Percentiles rank a stretch among this genome's conserved stretches.
Conservation (phyloP, 2,329 filamentous ascomycete species). For the Didymella keratinophila region DNA sequence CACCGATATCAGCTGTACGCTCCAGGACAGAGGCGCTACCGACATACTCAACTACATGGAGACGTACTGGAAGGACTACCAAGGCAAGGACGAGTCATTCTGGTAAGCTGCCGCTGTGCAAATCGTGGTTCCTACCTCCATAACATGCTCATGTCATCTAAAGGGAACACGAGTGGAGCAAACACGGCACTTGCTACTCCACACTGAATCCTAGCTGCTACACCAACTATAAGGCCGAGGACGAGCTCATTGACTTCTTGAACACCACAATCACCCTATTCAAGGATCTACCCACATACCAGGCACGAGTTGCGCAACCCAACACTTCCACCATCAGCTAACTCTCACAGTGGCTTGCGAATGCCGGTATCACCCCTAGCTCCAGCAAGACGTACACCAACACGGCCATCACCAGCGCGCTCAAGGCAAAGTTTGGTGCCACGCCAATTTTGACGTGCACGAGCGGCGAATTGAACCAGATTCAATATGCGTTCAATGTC, state of each 20-base stretch:
- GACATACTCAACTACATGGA: constrained; percentile 8
- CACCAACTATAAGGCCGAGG: constrained; percentile 6
- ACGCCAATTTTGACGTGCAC: constrained; percentile 13
- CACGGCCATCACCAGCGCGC: constrained; percentile 7
- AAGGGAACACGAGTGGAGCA: constrained; percentile 14
- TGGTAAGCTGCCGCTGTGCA: background rate
- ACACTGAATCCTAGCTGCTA: constrained; percentile 8
- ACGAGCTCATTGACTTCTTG: constrained; percentile 10
- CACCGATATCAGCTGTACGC: constrained; percentile 10
- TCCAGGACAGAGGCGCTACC: constrained; percentile 1
- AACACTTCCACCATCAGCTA: background rate
- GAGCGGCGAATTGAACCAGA: constrained; percentile 9
- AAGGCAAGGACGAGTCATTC: constrained; percentile 9
- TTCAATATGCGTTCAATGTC: constrained; percentile 12
- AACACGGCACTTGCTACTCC: constrained; percentile 14
- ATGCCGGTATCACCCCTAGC: constrained; percentile 10
- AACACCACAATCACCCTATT: constrained; percentile 12
- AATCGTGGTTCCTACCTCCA: background rate
- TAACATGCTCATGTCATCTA: background rate
- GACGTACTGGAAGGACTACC: constrained; percentile 12
- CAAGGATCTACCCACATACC: constrained; percentile 9
- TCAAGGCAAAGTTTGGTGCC: constrained; percentile 10
- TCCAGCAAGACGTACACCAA: constrained; percentile 14
- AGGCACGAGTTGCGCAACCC: background rate
- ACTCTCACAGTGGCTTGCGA: constrained; percentile 2